Base-by-base conservation (phyloP, 768 basidiomycete species). In the Xerocomellus chrysenteron region DNA sequence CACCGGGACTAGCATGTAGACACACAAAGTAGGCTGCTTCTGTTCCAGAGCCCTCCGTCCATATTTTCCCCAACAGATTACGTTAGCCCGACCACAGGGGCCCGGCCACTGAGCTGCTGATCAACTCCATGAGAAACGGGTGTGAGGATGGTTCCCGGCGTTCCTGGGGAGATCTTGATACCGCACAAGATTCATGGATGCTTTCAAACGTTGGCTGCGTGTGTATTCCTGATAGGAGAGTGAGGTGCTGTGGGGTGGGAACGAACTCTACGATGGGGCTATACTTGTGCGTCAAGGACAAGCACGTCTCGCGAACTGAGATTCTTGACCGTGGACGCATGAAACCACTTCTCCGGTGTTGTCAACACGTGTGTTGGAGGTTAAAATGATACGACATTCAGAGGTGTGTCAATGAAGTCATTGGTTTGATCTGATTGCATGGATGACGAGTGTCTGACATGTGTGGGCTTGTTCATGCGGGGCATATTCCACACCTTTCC, bases 141-240 rank as follows among this genome's bases (percentile, higher is more conserved):
- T 60, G 19, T 16, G 71, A 42, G 63, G 57, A 32, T 57, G 61
- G n/a, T 58, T 33, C 30, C 24, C 62, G 32, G 26, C 21, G 54
- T 56, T 52, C 50, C 47, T 50, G 36, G 36, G 30, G n/a, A 2
- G 5, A 45, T 44, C 46, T 48, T 76, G 56, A 59, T 64, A n/a
- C 65, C 73, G 16, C 67, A 75, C 45, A 70, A 57, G 52, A 64
- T 78, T 45, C 74, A 75, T 33, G 65, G 75, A 40, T 76, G 68
- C 56, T 78, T 78, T 16, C 26, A 21, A 41, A 33, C 21, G 13
- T 19, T 56, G 17, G 26, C 24, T 12, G n/a, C 26, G 55, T 41
- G 47, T 42, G 60, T 59, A 54, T 50, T 21, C 58, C 64, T 14
- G 70, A 69, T 50, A 48, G 62, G 52, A 50, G n/a, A 32, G 32